A percentile compares a stretch with the other conserved stretches of the same genome.
phyloP scores from a whole-genome alignment of 1,284 basidiomycete genomes.

The Ustanciosporium gigantosporum region DNA sequence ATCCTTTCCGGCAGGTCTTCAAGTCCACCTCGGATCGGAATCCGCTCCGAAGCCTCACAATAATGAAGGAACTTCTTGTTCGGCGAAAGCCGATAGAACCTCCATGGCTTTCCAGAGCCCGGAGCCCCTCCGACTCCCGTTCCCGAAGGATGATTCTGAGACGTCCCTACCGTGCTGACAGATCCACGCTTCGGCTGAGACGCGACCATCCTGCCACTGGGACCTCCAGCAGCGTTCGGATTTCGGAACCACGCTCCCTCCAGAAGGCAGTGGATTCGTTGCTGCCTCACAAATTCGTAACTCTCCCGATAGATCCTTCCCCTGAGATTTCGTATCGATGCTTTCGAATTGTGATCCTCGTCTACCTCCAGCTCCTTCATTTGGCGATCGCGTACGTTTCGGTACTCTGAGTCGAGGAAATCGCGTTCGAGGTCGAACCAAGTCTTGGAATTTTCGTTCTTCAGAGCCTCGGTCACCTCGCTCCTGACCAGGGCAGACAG shows the following conservation, averaged over 20 bases:
- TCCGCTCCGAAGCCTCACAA: slow-evolving; percentile 76
- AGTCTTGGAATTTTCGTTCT: slow-evolving; percentile 74
- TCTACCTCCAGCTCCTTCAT: slow-evolving; percentile 91
- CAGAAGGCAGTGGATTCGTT: slow-evolving; percentile 82
- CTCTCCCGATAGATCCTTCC: slow-evolving; percentile 87
- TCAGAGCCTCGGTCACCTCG: slow-evolving; percentile 66
- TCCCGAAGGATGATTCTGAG: slow-evolving; percentile 4
- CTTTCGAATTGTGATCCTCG: slow-evolving; percentile 68
- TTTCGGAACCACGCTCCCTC: slow-evolving; percentile 91
- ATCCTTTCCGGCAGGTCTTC: slow-evolving; percentile 79
- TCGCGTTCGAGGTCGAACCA: slow-evolving; percentile 86
- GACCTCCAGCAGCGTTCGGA: slow-evolving; percentile 1
- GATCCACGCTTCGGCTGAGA: slow-evolving; percentile 10
- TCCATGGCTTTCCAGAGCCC: slow-evolving; percentile 50
- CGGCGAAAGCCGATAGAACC: slow-evolving; percentile 62
- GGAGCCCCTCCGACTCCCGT: slow-evolving; percentile 1
- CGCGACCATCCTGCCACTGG: neutral
- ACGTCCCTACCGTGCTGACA: slow-evolving; percentile 21
- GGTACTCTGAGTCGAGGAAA: slow-evolving; percentile 83
- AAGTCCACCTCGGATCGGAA: slow-evolving; percentile 75
- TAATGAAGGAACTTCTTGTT: slow-evolving; percentile 79
- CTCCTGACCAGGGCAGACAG: slow-evolving; percentile 80
- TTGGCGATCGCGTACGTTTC: slow-evolving; percentile 82
- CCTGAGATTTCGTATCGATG: slow-evolving; percentile 69
- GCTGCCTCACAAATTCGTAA: slow-evolving; percentile 86